phyloP scores from a whole-genome alignment of 768 basidiomycete genomes.

The Lactifluus piperatus region DNA sequence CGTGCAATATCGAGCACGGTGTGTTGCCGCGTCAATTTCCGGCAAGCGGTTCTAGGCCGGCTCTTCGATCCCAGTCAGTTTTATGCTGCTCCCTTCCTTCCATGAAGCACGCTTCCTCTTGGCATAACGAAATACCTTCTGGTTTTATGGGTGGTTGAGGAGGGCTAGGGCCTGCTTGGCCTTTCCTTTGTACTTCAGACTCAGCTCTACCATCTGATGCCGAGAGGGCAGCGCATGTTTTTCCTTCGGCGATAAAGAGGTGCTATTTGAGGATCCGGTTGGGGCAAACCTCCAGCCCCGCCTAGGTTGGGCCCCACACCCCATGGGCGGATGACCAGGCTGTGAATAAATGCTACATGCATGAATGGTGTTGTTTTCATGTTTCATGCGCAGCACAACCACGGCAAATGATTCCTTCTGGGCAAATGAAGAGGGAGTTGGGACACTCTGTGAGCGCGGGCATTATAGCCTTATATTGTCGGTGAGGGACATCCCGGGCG shows the following conservation, averaged over 20 bases:
- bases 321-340: conserved; percentile 2
- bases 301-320: neutral
- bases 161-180: neutral
- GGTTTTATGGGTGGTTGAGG: neutral
- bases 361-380: conserved; percentile 3
- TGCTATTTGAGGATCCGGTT: neutral
- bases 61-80: neutral
- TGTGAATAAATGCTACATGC: neutral
- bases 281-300: neutral
- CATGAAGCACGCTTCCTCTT: conserved; percentile 39
- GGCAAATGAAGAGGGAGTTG: neutral
- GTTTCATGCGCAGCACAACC: neutral
- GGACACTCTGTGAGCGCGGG: neutral
- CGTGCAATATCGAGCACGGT: neutral
- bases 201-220: neutral
- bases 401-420: neutral
- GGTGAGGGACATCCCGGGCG: too few species aligned
- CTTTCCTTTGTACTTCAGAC: neutral
- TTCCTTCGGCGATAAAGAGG: conserved; percentile 5
- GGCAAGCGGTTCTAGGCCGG: conserved; percentile 3
- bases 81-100: conserved; percentile 16
- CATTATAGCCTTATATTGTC: too few species aligned
- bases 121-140: conserved; percentile 40
- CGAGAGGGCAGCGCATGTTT: neutral
- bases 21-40: neutral